Evolutionary conservation across 2,329 filamentous ascomycete genomes (phyloP).

Genomic region (Pseudocercospora cruenta): DNA sequence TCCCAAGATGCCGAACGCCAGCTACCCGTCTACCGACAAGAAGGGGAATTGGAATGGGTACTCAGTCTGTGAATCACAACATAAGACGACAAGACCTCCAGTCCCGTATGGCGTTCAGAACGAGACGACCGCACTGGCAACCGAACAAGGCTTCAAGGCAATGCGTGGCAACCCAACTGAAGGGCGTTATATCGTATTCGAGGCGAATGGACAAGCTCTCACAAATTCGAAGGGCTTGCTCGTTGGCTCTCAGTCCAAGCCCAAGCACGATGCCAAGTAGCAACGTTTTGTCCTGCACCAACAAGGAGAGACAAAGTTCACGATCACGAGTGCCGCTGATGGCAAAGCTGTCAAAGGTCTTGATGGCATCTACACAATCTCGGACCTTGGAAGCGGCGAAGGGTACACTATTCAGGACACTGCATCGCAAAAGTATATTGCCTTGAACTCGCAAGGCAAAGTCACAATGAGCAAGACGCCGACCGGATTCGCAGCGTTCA

Average conservation of each 20-base stretch:
- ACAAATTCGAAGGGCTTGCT: conserved; percentile 18
- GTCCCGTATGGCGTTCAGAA: conserved; percentile 54
- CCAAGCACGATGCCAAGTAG: conserved; percentile 44
- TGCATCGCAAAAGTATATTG: conserved; percentile 31
- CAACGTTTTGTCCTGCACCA: conserved; percentile 59
- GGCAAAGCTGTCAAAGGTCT: conserved; percentile 28
- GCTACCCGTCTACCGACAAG: conserved; percentile 47
- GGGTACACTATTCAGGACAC: conserved; percentile 38
- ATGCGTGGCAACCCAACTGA: conserved; percentile 58
- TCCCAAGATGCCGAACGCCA: conserved; percentile 51
- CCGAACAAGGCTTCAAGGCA: conserved; percentile 60
- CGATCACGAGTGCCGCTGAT: conserved; percentile 48
- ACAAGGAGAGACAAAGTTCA: conserved; percentile 42
- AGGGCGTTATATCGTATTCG: conserved; percentile 59
- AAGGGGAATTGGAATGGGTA: conserved; percentile 52
- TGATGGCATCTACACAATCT: conserved; percentile 39
- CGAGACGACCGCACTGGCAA: conserved; percentile 44
- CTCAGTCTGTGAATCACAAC: conserved; percentile 48
- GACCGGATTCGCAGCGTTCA: conserved; percentile 38
- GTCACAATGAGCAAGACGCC: conserved; percentile 9
- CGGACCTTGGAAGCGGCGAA: conserved; percentile 42
- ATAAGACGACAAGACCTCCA: conserved; percentile 43
- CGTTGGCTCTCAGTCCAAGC: conserved; percentile 31
- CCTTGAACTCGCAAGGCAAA: conserved; percentile 26
- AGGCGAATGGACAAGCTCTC: conserved; percentile 51